Base-by-base conservation (phyloP, 805 yeast genomes). In the Lipomyces mesembrius region DNA sequence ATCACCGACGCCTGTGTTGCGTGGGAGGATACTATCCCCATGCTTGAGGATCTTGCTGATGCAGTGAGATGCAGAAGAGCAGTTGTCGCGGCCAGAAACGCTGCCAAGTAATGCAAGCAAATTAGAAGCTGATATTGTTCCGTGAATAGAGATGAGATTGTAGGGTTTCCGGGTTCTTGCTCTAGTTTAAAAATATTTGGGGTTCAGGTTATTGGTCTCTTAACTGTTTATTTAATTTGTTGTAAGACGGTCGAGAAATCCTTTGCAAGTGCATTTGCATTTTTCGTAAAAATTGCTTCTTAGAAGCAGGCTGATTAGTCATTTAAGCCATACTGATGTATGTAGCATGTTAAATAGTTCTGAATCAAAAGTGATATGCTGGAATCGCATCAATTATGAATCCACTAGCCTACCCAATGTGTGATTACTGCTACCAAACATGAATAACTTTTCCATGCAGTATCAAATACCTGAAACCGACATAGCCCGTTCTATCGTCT, bases 1-100 rank as follows among this genome's bases (percentile, higher is more conserved):
- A 92, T 95, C 79, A 95, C 99, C 69, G 99, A 95, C 79, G 97
- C 95, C 35, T 95, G 99, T 83, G 96, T 95, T 64, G 83, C 89
- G 68, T 92, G 96, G 92, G 96, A 91, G 69, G 84, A 90, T 64
- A 95, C 99, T 62, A 95, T 85, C 66, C 83, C 78, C 2, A 93
- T 94, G 85, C 87, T 95, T 77, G 84, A 82, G 57, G 87, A 87
- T 70, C 85, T 95, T 74, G 90, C 97, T 56, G 85, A 82, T 60
- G 96, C 98, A 65, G 97, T 94, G 59, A 86, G 86, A 79, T 80
- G 84, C 64, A 91, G 99, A 54, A 54, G 68, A 46, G 29, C 56
- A 35, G 57, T 55, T n/a, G 56, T 56, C 11, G 61, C 67, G 7
- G 60, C 61, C 3, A 27, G 57, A 14, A 59, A 52, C 34, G 64